Evolutionary conservation across 2,329 filamentous ascomycete species (phyloP), one percentile per base, ranked within the genome.

Genomic region (Acarospora socialis): DNA sequence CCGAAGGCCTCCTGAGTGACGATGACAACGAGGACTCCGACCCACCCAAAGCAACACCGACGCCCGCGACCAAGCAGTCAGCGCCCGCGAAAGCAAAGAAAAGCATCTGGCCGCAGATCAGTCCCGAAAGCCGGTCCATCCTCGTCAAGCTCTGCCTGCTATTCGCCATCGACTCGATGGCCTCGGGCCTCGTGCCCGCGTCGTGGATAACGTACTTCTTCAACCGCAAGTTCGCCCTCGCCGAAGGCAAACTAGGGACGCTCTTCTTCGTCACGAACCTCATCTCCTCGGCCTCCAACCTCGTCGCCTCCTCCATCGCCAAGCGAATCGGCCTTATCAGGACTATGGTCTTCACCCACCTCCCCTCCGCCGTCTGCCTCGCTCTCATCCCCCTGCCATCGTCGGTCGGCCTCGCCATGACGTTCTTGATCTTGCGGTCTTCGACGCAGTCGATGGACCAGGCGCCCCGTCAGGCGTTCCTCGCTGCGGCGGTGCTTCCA

Each of bases 281-380:
- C 27, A 52, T 64, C 15, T 46, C 51, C 8, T 52, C 50, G 2
- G 47, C 56, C 25, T 60, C 54, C 13, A 66, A 61, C 40, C 49
- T 65, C 3, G 54, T 56, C 57, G 73, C 52, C 56, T 73, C 43
- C 56, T 73, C 76, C 4, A 69, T 83, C 21, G 66, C 81, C 26
- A 73, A 74, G 41, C 70, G 76, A 36, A 59, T 72, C 28, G 65
- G 68, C 10, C 58, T 65, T 23, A 59, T 72, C 20, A 60, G 60
- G 60, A 81, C 77, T 1, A 82, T 82, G 77, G 75, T 79, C 6
- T 78, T 80, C 46, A 81, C 77, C 0, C 77, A 82, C 43, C 58
- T 82, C 0, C 78, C 78, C 0, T 79, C 75, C 0, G 62, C 77
- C 5, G 53, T 81, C 16, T 75, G 73, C 41, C 63, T 81, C 2